Evolutionary conservation across 2,329 filamentous ascomycete genomes (phyloP).

Genomic region (Pseudogymnoascus sp.): DNA sequence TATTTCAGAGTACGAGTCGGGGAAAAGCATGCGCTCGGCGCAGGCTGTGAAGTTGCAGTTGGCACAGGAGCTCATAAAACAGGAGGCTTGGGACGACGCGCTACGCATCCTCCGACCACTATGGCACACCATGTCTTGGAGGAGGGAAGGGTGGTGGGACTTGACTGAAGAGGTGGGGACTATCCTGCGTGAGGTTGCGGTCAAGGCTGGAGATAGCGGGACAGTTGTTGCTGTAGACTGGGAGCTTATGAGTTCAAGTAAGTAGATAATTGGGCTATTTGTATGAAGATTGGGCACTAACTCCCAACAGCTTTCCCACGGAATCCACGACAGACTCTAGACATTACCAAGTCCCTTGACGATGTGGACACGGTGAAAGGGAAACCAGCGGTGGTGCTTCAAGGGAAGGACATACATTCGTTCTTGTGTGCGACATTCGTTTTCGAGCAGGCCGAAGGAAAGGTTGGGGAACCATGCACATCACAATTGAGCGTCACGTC

Average conservation of each 20-base stretch:
- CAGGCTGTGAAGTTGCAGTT: constrained; percentile 39
- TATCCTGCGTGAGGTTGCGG: constrained; percentile 53
- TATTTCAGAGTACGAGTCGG: constrained; percentile 1
- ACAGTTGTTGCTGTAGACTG: constrained; percentile 58
- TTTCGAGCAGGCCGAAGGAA: constrained; percentile 53
- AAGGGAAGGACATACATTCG: constrained; percentile 46
- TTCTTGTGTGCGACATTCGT: constrained; percentile 51
- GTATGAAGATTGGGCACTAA: constrained; percentile 19
- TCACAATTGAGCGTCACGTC: constrained; percentile 56
- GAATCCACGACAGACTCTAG: constrained; percentile 54
- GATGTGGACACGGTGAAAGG: constrained; percentile 37
- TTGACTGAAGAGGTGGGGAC: constrained; percentile 56
- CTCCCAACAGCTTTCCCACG: constrained; percentile 44
- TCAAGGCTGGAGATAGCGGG: constrained; percentile 45
- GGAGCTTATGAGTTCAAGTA: constrained; percentile 56
- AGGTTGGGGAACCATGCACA: constrained; percentile 53
- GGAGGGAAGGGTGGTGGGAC: constrained; percentile 54
- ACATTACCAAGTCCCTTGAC: constrained; percentile 52
- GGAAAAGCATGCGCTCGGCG: neutral
- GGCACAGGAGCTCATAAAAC: constrained; percentile 48
- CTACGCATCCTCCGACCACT: constrained; percentile 49
- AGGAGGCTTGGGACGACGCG: constrained; percentile 48
- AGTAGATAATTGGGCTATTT: constrained; percentile 27
- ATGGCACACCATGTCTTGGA: constrained; percentile 52
- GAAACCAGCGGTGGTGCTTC: constrained; percentile 46